phyloP scores from a whole-genome alignment of 208 protist species.

The Leishmania braziliensis region DNA sequence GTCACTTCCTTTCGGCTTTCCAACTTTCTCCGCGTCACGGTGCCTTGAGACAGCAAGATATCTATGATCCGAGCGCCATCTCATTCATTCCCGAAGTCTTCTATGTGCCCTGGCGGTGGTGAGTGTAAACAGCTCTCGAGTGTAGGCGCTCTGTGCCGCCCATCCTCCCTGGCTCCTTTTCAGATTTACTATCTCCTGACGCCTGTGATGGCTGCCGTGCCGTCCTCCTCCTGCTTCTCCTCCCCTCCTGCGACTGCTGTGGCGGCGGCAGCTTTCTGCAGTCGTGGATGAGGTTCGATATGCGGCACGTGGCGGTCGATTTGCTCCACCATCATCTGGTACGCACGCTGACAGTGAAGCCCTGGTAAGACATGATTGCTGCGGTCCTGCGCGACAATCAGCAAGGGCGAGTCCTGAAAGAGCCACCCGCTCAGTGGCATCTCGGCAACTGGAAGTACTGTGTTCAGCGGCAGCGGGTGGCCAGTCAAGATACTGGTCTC shows the following conservation, averaged over 20 bases:
- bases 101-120: not conserved
- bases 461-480: constrained; percentile 64
- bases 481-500: constrained; percentile 88
- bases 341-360: constrained; percentile 69
- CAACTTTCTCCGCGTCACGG: not conserved
- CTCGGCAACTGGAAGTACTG: constrained; percentile 54
- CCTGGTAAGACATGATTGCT: constrained; percentile 66
- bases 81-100: not conserved
- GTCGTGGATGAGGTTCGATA: constrained; percentile 45
- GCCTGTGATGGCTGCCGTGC: not conserved
- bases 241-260: not conserved
- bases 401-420: constrained; percentile 74
- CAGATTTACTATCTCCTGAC: not conserved
- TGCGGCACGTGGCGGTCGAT: constrained; percentile 73
- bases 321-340: constrained; percentile 66
- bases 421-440: constrained; percentile 87
- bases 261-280: not conserved
- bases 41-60: not conserved
- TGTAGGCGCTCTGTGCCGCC: not conserved
- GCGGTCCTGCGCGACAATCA: constrained; percentile 79
- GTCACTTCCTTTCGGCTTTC: not conserved
- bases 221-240: constrained; percentile 11
- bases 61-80: not conserved
- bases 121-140: not conserved
- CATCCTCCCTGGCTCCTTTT: not conserved